Evolutionary conservation across 2,329 filamentous ascomycete species (phyloP).

Genomic region (Ophiosphaerella korrae): DNA sequence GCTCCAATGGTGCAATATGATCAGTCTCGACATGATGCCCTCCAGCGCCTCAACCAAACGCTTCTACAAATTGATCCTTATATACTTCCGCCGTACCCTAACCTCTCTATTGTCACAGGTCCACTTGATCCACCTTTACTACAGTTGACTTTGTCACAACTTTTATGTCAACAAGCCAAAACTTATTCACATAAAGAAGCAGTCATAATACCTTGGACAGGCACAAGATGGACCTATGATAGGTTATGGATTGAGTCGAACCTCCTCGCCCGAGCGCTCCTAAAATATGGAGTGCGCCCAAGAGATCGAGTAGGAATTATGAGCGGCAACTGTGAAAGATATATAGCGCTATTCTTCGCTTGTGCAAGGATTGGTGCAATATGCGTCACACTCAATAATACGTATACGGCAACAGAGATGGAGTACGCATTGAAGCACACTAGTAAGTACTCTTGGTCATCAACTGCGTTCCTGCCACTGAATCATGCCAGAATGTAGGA

Average conservation of each 20-base stretch:
- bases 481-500: conserved; percentile 62
- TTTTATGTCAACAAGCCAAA: conserved; percentile 72
- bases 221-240: conserved; percentile 70
- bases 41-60: conserved; percentile 45
- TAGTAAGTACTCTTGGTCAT: conserved; percentile 53
- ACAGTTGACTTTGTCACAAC: conserved; percentile 72
- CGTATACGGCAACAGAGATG: conserved; percentile 75
- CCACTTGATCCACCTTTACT: conserved; percentile 71
- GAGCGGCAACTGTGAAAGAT: conserved; percentile 66
- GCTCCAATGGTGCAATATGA: conserved; percentile 34
- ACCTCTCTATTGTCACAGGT: conserved; percentile 67
- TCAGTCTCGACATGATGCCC: conserved; percentile 33
- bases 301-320: conserved; percentile 77
- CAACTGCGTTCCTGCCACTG: conserved; percentile 2
- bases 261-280: conserved; percentile 53
- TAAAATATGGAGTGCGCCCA: conserved; percentile 68
- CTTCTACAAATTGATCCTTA: conserved; percentile 46
- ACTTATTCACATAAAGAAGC: conserved; percentile 70
- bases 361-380: conserved; percentile 58
- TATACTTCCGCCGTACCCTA: conserved; percentile 46
- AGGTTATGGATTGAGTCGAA: conserved; percentile 48
- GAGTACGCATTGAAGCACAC: conserved; percentile 73
- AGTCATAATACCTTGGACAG: conserved; percentile 76
- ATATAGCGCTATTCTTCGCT: conserved; percentile 72
- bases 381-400: conserved; percentile 81